Conservation (phyloP, 345 rosid genomes). For the Gossypium sturtianum region DNA sequence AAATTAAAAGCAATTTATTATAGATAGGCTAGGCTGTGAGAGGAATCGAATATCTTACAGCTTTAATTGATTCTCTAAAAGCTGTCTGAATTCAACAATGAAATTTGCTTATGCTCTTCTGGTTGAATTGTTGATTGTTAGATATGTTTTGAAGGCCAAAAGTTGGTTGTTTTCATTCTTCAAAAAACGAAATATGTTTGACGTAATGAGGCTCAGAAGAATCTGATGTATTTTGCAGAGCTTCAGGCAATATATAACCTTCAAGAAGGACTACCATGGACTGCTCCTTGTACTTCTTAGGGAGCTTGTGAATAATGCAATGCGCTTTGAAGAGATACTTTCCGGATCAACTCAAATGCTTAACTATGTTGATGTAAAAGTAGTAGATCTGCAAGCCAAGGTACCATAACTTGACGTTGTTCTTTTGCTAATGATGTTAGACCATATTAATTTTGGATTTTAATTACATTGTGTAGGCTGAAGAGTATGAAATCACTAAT, state of each 20-base stretch:
- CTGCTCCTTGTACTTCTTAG: constrained; percentile 77
- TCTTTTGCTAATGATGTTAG: background rate
- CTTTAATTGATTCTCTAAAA: background rate
- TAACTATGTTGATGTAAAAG: constrained; percentile 53
- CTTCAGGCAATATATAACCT: constrained; percentile 85
- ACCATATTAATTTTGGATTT: background rate
- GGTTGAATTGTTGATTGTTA: background rate
- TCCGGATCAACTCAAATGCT: constrained; percentile 62
- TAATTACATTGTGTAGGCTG: constrained; percentile 47
- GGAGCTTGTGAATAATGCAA: constrained; percentile 70
- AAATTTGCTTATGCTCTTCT: background rate
- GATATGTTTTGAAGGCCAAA: background rate
- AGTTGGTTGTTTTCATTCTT: background rate
- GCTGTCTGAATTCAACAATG: background rate
- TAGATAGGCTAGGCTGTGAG: background rate
- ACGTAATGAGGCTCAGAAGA: background rate
- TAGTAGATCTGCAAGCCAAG: constrained; percentile 68
- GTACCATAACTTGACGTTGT: constrained; percentile 25
- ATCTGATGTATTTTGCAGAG: constrained; percentile 41
- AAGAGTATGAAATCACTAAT: constrained; percentile 72
- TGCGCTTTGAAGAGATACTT: constrained; percentile 82
- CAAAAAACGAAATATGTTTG: background rate
- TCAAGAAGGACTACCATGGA: constrained; percentile 82
- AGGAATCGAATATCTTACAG: background rate
- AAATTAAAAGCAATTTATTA: background rate